Conservation (phyloP, 202 grass and related monocot genomes). For the Zoysia matrella region DNA sequence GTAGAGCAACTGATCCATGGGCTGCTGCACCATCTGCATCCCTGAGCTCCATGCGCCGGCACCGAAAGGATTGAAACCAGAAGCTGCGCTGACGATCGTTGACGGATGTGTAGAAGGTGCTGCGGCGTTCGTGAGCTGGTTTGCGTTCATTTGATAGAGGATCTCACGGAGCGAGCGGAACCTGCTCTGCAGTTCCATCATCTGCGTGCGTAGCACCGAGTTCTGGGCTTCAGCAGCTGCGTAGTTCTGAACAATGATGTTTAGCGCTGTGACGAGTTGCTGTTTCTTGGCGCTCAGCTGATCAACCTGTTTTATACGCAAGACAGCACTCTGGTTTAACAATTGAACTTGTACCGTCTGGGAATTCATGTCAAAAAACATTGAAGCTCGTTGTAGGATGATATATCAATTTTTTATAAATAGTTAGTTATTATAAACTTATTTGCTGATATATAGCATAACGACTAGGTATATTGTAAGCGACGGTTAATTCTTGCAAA, state of each 20-base stretch:
- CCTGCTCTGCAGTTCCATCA: constrained; percentile 46
- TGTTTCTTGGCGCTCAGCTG: constrained; percentile 47
- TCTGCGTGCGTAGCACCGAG: constrained; percentile 54
- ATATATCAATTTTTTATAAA: neutral
- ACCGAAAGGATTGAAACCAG: neutral
- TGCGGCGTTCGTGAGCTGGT: neutral
- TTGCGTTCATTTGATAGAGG: constrained; percentile 26
- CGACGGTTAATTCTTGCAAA: neutral
- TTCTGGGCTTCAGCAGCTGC: constrained; percentile 48
- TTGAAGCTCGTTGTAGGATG: neutral
- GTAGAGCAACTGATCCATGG: constrained; percentile 32
- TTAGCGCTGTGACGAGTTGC: constrained; percentile 36
- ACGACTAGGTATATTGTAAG: neutral
- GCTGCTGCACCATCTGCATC: constrained; percentile 40
- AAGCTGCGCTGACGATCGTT: neutral
- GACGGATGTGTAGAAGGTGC: neutral
- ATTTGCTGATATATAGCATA: neutral
- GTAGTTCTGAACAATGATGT: constrained; percentile 33
- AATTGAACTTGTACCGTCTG: neutral
- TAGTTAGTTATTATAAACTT: neutral
- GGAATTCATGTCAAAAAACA: neutral
- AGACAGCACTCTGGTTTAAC: constrained; percentile 29
- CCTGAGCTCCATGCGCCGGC: constrained; percentile 20
- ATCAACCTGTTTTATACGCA: constrained; percentile 32
- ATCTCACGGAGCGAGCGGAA: constrained; percentile 47